Base-by-base conservation (phyloP, 257 asterid genomes). In the Przewalskia tangutica region DNA sequence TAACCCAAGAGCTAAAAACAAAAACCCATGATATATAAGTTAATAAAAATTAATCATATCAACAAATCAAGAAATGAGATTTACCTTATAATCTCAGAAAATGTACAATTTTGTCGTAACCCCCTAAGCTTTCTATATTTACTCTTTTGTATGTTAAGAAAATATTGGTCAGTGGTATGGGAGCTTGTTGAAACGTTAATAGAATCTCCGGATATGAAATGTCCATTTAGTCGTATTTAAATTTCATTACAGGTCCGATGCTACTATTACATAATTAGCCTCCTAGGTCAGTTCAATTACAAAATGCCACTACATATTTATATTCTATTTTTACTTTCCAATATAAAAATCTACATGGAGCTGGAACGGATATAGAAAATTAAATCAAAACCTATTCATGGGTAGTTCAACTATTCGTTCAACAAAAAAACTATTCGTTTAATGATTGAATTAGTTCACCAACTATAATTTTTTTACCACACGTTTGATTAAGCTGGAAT, bases 141-240 rank as follows among this genome's bases (percentile, higher is more conserved):
- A 48, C 20, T 46, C 20, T 48, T 50, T 4, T 50, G 73, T 13
- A 34, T 34, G 48, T 64, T 64, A 34, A 62, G 8, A n/a, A 65
- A 34, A 44, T 38, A 38, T 12, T 48, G 13, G 79, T 23, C 62
- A 75, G 79, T 73, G 13, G 32, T 48, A 48, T 27, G 44, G 62
- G 79, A 75, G 79, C 62, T 13, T 50, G 79, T 48, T 73, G 60
- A 73, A 46, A 73, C 60, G 79, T 73, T 50, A 50, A 51, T 75
- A 23, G 62, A 75, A 75, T 73, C 62, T 75, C 14, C 79, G 79
- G 79, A 50, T 7, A 20, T 42, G 13, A 75, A 50, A 75, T 23
- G 18, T 36, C 7, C 0, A 50, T 4, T 17, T 8, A 7, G 5
- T 16, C 1, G 23, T 75, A 50, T 75, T 75, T 75, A 20, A 71